Conservation (phyloP, 169 alveolate species). For the Plasmodium knowlesi region DNA sequence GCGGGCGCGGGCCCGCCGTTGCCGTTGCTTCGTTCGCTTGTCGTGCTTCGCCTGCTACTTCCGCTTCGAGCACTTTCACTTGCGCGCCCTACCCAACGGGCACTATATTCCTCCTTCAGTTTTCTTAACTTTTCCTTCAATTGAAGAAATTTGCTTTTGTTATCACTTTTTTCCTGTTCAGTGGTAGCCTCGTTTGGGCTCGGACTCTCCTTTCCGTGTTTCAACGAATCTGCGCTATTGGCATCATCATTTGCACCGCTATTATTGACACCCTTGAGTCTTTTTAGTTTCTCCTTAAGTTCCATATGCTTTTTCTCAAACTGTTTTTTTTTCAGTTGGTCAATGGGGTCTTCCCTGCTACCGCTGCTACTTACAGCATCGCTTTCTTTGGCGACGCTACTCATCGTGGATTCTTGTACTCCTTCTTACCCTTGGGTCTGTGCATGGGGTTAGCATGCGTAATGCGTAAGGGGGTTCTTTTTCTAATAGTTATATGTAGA, state of each 20-base stretch:
- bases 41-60: not conserved
- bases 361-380: not conserved
- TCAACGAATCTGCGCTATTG: not conserved
- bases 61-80: not conserved
- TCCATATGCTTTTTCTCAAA: conserved; percentile 38
- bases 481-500: not conserved
- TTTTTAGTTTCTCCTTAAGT: conserved; percentile 66
- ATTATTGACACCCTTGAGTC: not conserved
- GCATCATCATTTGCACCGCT: not conserved
- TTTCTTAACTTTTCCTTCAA: conserved; percentile 9
- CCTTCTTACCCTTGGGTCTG: not conserved
- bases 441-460: not conserved
- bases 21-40: not conserved
- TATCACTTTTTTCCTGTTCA: not conserved
- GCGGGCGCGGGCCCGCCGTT: not conserved
- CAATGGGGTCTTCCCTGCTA: not conserved
- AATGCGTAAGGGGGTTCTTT: not conserved
- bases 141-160: not conserved
- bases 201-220: not conserved
- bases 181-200: not conserved
- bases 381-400: not conserved
- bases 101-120: not conserved
- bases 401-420: not conserved
- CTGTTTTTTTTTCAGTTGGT: not conserved
- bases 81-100: not conserved